Evolutionary conservation across 2,329 filamentous ascomycete genomes (phyloP), one percentile per base, ranked within the genome.

Genomic region (Neospermospora avenae): DNA sequence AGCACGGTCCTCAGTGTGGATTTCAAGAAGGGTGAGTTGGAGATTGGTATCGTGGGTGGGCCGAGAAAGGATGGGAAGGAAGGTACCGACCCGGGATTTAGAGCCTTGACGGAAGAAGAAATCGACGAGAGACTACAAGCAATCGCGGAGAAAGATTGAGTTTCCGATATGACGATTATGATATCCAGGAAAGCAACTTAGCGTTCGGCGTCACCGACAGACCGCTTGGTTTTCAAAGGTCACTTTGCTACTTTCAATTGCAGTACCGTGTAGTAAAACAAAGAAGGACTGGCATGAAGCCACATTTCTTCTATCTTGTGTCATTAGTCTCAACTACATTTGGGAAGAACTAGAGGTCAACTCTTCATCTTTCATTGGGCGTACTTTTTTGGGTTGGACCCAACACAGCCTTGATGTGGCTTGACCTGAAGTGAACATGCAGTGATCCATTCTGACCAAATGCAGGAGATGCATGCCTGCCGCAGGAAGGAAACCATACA

Each of bases 11-110:
- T 99, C 66, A 97, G 93, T 77, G 96, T 98, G 76, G 95, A 99
- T 76, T 99, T 99, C 83, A 99, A 99, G 85, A 98, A 98, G 83
- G 90, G 90, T 70, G 95, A 99, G 81, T 88, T 99, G 75, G 95
- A 99, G 80, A 91, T 99, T 77, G 95, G 95, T 65, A 93, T 99
- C 73, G 95, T 97, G 57, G 95, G 95, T 67, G 93, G 92, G 31
- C 93, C 93, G 60, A 84, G 86, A 71, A 78, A 81, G 61, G 91
- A 96, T 73, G 93, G 93, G 68, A 83, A 90, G 77, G 90, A 96
- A 75, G 91, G 91, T 66, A 89, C 88, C 65, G 84, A 91, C 71
- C 77, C 88, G 53, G 81, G 81, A 64, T 99, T 99, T 83, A 87
- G 93, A 75, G 89, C 87, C 69, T 83, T 99, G 76, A 96, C 90